phyloP scores from a whole-genome alignment of 306 rosid genomes.

The Acmispon strigosus region DNA sequence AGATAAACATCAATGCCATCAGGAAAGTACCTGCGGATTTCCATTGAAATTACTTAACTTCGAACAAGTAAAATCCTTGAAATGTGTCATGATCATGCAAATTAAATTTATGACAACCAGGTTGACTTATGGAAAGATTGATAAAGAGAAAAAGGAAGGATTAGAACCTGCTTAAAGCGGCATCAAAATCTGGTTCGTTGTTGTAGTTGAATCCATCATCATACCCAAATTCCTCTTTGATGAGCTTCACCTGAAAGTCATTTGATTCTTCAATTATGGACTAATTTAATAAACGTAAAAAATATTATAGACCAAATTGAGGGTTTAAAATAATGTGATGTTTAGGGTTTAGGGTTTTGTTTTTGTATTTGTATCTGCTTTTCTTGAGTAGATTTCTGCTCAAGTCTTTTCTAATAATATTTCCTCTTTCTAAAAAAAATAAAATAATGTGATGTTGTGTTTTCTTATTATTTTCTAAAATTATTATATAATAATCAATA shows the following conservation, averaged over 20 bases:
- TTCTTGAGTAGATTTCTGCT: too few relatives aligned
- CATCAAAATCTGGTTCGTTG: constrained; percentile 44
- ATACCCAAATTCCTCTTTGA: constrained; percentile 62
- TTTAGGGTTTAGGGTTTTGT: too few relatives aligned
- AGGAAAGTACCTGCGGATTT: constrained; percentile 43
- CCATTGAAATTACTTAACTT: neutral
- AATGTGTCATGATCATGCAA: neutral
- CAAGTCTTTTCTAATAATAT: too few relatives aligned
- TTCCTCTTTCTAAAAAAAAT: too few relatives aligned
- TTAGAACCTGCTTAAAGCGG: constrained; percentile 42
- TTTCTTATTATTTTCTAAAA: too few relatives aligned
- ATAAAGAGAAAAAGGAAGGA: neutral
- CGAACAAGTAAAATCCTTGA: neutral
- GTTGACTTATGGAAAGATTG: neutral
- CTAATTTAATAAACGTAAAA: too few relatives aligned
- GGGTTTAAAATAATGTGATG: too few relatives aligned
- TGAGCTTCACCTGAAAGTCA: constrained; percentile 60
- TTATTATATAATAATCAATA: too few relatives aligned
- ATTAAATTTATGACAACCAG: neutral
- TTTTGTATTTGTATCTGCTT: too few relatives aligned
- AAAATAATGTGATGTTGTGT: too few relatives aligned
- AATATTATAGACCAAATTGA: neutral
- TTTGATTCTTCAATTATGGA: too few relatives aligned
- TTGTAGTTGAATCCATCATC: constrained; percentile 73
- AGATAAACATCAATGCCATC: constrained; percentile 58